phyloP scores from a whole-genome alignment of 768 basidiomycete species.

The Scleroderma citrinum region DNA sequence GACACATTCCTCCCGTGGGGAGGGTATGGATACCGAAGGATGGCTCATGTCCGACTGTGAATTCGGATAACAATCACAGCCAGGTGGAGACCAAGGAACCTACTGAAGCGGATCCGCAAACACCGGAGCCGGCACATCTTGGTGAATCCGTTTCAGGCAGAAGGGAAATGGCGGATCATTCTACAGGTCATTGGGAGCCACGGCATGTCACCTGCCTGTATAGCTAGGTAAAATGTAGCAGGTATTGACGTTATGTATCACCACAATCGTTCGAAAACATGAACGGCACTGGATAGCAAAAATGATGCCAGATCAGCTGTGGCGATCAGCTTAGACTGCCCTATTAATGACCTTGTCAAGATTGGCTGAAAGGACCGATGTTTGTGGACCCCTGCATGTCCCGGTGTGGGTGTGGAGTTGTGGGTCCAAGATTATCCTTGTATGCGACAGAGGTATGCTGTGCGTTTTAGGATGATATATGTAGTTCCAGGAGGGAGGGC shows the following conservation, averaged over 20 bases:
- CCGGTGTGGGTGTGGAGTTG: no score
- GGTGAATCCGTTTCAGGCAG: not conserved
- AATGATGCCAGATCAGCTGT: not conserved
- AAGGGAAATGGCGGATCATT: slow-evolving; percentile 13
- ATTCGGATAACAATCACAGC: not conserved
- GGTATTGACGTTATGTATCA: not conserved
- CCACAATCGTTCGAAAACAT: no score
- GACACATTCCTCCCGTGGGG: slow-evolving; percentile 67
- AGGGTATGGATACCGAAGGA: slow-evolving; percentile 42
- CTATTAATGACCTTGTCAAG: no score
- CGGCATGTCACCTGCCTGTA: slow-evolving; percentile 45
- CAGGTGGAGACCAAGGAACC: not conserved
- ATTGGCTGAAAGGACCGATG: no score
- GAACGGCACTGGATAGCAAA: no score
- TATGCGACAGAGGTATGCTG: not conserved
- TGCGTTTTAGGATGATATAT: no score
- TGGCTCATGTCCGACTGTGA: not conserved
- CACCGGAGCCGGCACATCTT: not conserved
- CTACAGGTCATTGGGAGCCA: slow-evolving; percentile 39
- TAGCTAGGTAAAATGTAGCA: slow-evolving; percentile 9
- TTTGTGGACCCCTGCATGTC: no score
- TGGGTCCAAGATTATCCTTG: no score
- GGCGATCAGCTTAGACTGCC: not conserved
- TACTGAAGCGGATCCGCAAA: not conserved
- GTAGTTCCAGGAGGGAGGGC: not conserved